A percentile compares a stretch with the other conserved stretches of the same genome.
These are phyloP conservation scores for Boletus tylopilopsis DNA, from an alignment of 768 basidiomycete species.

Conservation along the genomic window DNA sequence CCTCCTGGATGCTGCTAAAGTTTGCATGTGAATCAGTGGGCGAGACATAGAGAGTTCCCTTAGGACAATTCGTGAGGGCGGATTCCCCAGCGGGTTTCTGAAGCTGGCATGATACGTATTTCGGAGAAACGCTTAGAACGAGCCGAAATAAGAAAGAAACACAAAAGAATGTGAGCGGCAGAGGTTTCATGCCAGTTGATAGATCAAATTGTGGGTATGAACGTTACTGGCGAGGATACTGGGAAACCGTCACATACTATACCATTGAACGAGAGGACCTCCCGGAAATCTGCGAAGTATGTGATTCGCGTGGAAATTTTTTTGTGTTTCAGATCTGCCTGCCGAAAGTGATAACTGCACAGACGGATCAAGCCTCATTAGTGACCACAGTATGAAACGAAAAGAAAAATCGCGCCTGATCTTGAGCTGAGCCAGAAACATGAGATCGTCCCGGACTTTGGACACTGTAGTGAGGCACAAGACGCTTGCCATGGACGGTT, in stretches of 20 bases:
- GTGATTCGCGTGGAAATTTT: background rate
- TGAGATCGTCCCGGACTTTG: no score
- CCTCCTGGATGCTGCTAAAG: slow-evolving; percentile 51
- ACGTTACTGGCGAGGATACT: no score
- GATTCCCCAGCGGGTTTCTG: slow-evolving; percentile 41
- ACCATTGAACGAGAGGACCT: background rate
- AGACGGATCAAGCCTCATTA: background rate
- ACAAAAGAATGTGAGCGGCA: slow-evolving; percentile 4
- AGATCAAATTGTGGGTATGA: background rate
- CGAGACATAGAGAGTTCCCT: slow-evolving; percentile 58
- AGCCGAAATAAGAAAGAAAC: background rate
- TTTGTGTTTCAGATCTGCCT: background rate
- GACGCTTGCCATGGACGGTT: no score
- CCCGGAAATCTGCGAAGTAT: background rate
- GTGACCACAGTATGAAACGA: no score
- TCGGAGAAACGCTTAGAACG: slow-evolving; percentile 40
- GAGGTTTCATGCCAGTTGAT: slow-evolving; percentile 6
- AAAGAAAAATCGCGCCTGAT: no score
- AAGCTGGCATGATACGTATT: slow-evolving; percentile 48
- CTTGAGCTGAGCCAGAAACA: no score
- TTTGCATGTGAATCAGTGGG: slow-evolving; percentile 40
- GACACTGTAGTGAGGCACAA: no score
- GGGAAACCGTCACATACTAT: background rate
- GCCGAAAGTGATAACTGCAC: background rate
- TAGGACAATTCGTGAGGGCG: slow-evolving; percentile 51